Base-by-base conservation (phyloP, 106 monocot genomes). In the Cymbidium sinense region DNA sequence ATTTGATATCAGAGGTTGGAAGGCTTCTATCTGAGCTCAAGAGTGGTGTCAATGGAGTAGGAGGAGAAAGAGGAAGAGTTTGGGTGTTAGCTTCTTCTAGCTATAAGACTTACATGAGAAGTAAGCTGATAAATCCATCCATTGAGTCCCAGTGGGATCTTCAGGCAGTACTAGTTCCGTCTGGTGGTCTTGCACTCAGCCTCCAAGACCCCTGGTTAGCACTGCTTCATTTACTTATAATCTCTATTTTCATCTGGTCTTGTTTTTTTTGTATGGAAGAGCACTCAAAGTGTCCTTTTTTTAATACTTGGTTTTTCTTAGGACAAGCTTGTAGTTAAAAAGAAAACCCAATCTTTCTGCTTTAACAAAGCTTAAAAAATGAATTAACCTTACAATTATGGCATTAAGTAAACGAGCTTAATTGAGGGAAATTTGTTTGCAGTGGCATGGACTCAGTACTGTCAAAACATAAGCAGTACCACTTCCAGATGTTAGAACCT, bases 21-120 rank as follows among this genome's bases (percentile, higher is more conserved):
- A 91, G 70, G 75, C 55, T 98, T 83, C 27, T 92, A 4, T 52
- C 70, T 9, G 90, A 92, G 86, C 25, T 86, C 70, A 89, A 43
- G 71, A 51, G n/a, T 55, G 43, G 72, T 41, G 31, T 28, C 21
- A 74, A 74, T 47, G 74, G 71, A 65, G 37, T 69, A 70, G 70
- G 20, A 64, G 34, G 69, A 37, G 43, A 29, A 62, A 67, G 67
- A 33, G 70, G 55, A 77, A 91, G 80, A 76, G 87, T 92, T 15
- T 86, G 90, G 98, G 34, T 98, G 36, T 74, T 98, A 84, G 98
- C 92, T 18, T 87, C 84, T 19, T 83, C 98, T 51, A 90, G 81
- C 50, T 94, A 88, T 80, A 88, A 92, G 78, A 98, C 88, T 29
- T 93, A 94, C 86, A 90, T 94, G 89, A 89, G 77, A 70, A 90